These are phyloP conservation scores for Podaxis pistillaris DNA, from an alignment of 768 basidiomycete genomes.

Conservation along the genomic window DNA sequence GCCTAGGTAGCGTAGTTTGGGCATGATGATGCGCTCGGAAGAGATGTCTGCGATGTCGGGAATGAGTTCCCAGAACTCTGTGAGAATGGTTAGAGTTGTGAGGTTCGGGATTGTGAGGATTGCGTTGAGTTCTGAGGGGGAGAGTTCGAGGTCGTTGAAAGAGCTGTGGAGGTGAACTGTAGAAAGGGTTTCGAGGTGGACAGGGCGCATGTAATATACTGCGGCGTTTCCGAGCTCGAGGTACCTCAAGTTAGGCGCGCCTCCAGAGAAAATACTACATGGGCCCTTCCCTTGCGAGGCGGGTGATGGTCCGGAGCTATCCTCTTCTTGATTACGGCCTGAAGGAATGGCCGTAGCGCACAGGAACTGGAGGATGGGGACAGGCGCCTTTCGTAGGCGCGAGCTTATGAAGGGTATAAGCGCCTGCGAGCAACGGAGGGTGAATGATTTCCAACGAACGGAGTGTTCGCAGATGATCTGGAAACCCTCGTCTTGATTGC, in stretches of 20 bases:
- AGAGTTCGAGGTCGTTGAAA: constrained; percentile 14
- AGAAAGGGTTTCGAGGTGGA: constrained; percentile 11
- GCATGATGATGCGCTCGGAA: constrained; percentile 6
- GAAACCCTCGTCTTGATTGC: constrained; percentile 10
- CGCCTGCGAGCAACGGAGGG: constrained; percentile 4
- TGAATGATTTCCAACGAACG: constrained; percentile 8
- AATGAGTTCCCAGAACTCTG: constrained; percentile 15
- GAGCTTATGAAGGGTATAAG: constrained; percentile 10
- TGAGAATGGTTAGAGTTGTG: constrained; percentile 12
- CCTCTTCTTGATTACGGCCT: constrained; percentile 10
- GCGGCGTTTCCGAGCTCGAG: constrained; percentile 10
- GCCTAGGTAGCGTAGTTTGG: constrained; percentile 9
- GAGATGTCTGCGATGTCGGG: constrained; percentile 11
- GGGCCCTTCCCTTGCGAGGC: constrained; percentile 6
- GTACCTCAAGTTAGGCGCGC: background rate
- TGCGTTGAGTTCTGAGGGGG: constrained; percentile 5
- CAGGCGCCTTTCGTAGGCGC: constrained; percentile 7
- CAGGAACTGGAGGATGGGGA: constrained; percentile 8
- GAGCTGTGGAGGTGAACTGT: constrained; percentile 8
- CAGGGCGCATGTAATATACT: constrained; percentile 14
- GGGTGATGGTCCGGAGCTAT: constrained; percentile 12
- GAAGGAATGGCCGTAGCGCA: constrained; percentile 7
- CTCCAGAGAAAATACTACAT: constrained; percentile 7
- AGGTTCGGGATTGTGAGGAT: constrained; percentile 11
- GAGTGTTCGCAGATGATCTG: constrained; percentile 13